Evolutionary conservation across 1,139 yeast genomes (phyloP), one percentile per base, ranked within the genome.

Genomic region (Zygotorulaspora mrakii): DNA sequence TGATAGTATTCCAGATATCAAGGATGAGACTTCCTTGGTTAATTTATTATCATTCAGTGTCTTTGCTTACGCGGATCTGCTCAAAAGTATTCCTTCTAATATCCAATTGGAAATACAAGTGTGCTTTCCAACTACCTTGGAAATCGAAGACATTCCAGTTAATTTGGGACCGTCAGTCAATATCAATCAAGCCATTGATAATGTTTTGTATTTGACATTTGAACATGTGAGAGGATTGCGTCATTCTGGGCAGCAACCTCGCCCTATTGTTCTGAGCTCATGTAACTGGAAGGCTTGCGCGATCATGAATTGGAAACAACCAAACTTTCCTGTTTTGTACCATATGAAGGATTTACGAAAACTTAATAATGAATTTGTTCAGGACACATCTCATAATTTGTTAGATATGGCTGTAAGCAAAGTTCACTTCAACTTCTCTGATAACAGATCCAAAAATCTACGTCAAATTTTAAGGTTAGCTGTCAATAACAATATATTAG

Each of bases 251-350:
- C 49, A 51, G 35, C 50, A 53, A 14, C 39, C 49, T 21, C 69
- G 95, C 43, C 79, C 91, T 0, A 68, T 91, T 24, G 79, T 89
- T 5, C 84, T 91, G 62, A 77, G 94, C 12, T 86, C 96, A 0
- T 77, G 87, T 36, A 88, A 88, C 62, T 84, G 96, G 22, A 76
- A 81, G 36, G 86, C 88, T 13, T 91, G 98, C 64, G 87, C 95
- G 13, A 84, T 87, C 35, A 69, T 91, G 52, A 91, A 91, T 63
- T 91, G 98, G 98, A 91, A 91, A 64, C 98, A 91, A 65, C 98
- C 98, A 4, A 91, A 89, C 62, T 91, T 84, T 65, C 96, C 98
- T 0, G 97, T 91, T 1, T 82, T 91, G 52, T 83, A 85, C 64
- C 77, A 81, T 38, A 77, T 89, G 76, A 82, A 78, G 54, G 86